Evolutionary conservation across 192 early-diverging fungal species (phyloP).

Genomic region (Podila minutissima): DNA sequence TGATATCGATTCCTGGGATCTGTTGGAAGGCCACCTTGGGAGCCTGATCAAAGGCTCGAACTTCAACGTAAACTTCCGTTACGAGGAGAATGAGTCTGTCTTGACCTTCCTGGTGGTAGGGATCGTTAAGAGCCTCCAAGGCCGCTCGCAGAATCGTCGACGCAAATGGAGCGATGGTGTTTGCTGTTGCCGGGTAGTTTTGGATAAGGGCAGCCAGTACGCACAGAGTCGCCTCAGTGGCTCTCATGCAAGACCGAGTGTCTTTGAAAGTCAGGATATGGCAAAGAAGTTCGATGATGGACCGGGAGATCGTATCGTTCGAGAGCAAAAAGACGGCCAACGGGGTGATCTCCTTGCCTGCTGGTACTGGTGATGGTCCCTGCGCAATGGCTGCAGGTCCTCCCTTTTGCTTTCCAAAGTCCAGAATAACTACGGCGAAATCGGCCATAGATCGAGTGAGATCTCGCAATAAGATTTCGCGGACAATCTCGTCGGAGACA

Average conservation of each 20-base stretch:
- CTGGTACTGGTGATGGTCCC: not conserved
- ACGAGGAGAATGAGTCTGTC: conserved; percentile 41
- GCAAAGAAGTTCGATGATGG: conserved; percentile 20
- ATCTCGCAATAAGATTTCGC: conserved; percentile 37
- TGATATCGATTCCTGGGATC: conserved; percentile 15
- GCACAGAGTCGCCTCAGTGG: conserved; percentile 20
- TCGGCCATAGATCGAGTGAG: conserved; percentile 16
- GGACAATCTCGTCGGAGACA: conserved; percentile 35
- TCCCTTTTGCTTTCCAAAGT: conserved; percentile 13
- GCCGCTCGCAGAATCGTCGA: conserved; percentile 22
- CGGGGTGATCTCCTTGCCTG: conserved; percentile 26
- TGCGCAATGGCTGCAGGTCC: no score
- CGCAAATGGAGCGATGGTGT: conserved; percentile 11
- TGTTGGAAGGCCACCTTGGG: conserved; percentile 33
- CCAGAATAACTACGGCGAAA: conserved; percentile 23
- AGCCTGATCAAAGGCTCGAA: conserved; percentile 28
- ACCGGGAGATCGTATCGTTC: conserved; percentile 10
- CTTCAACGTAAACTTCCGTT: conserved; percentile 50
- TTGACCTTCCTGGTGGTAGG: conserved; percentile 49
- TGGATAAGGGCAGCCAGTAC: conserved; percentile 22
- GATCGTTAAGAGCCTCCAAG: conserved; percentile 37
- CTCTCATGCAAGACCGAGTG: conserved; percentile 19
- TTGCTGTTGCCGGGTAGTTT: conserved; percentile 23
- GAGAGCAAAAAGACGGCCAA: conserved; percentile 25
- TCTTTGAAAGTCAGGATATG: conserved; percentile 42